A percentile compares a stretch with the other conserved stretches of the same genome.
Conservation (phyloP, 495 filamentous ascomycete species). For the Xylaria acuta region DNA sequence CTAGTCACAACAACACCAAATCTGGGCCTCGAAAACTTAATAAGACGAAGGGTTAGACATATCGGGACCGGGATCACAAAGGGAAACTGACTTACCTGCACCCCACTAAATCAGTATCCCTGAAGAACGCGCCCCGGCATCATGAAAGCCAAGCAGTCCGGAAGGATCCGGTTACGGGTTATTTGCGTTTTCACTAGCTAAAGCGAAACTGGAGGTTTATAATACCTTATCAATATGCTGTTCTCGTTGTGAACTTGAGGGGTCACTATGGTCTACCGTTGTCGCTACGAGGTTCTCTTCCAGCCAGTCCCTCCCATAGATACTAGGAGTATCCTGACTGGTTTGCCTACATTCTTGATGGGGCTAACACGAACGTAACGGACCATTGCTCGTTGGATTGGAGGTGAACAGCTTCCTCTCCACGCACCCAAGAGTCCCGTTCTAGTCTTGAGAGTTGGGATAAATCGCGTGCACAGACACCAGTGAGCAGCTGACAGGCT, state of each 20-base stretch:
- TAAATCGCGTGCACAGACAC: slow-evolving; percentile 19
- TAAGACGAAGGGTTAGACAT: background rate
- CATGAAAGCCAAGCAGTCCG: background rate
- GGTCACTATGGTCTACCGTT: background rate
- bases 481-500: slow-evolving; percentile 8
- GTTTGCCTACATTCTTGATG: background rate
- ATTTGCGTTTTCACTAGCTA: background rate
- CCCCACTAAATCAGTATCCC: background rate
- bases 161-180: background rate
- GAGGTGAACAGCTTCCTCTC: background rate
- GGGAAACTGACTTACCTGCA: background rate
- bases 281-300: background rate
- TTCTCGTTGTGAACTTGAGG: background rate
- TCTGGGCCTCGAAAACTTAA: background rate
- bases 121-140: background rate
- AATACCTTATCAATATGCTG: background rate
- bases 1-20: background rate
- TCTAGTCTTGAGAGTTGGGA: slow-evolving; percentile 3
- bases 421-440: slow-evolving; percentile 2
- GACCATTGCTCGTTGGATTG: background rate
- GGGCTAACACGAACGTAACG: background rate
- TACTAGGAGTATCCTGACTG: background rate
- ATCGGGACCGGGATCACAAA: background rate
- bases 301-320: background rate
- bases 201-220: background rate